phyloP scores from a whole-genome alignment of 306 rosid genomes.

The Albizia julibrissin region DNA sequence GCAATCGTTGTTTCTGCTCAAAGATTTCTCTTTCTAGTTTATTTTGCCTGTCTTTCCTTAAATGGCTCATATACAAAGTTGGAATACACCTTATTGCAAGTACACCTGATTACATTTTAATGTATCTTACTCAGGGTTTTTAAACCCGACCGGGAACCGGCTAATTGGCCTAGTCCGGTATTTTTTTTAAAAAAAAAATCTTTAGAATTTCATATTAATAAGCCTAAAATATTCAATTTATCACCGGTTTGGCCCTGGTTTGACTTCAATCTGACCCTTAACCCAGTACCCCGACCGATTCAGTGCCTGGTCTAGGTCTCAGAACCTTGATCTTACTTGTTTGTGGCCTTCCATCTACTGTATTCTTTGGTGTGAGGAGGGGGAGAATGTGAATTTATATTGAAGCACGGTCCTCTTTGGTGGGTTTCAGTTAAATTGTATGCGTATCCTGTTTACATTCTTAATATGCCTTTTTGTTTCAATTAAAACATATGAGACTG shows the following conservation, averaged over 20 bases:
- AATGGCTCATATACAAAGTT: background rate
- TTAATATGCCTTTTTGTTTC: background rate
- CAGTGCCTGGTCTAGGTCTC: too few species aligned
- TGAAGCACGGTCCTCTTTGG: constrained; percentile 10
- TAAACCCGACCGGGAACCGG: too few species aligned
- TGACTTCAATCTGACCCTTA: too few species aligned
- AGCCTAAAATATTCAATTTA: too few species aligned
- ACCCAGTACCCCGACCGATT: too few species aligned
- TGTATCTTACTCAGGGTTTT: too few species aligned
- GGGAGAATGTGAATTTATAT: background rate
- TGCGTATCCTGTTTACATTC: constrained; percentile 15
- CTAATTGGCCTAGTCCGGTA: too few species aligned
- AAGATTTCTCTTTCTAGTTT: background rate
- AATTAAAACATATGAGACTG: background rate
- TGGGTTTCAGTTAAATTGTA: background rate
- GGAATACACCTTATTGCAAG: background rate
- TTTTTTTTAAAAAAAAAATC: too few species aligned
- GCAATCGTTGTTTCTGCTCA: background rate
- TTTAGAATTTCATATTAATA: too few species aligned
- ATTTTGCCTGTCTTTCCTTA: constrained; percentile 20
- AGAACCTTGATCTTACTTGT: too few species aligned
- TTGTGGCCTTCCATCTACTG: constrained; percentile 18
- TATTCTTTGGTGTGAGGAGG: constrained; percentile 5
- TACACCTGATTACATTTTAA: constrained; percentile 15
- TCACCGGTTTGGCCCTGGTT: too few species aligned